phyloP scores from a whole-genome alignment of 257 asterid species.

The Fraxinus americana region DNA sequence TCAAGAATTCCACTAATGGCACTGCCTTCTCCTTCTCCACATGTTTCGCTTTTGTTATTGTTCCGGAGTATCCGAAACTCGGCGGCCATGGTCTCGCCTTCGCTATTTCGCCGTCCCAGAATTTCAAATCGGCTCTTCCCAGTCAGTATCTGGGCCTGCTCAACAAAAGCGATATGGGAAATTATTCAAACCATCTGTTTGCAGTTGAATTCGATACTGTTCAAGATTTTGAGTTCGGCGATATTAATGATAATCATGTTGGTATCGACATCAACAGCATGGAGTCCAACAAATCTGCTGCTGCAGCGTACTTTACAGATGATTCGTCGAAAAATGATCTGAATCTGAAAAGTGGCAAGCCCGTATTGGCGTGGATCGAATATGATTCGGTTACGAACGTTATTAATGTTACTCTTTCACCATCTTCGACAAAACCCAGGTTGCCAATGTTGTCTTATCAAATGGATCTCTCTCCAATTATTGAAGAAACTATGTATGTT shows the following conservation, averaged over 20 bases:
- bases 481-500: constrained; percentile 38
- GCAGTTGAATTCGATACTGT: constrained; percentile 79
- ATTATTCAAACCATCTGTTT: constrained; percentile 56
- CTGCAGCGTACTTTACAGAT: constrained; percentile 25
- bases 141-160: constrained; percentile 65
- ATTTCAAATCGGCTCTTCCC: constrained; percentile 45
- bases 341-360: constrained; percentile 38
- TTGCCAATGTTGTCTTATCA: constrained; percentile 32
- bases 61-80: constrained; percentile 62
- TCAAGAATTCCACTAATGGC: constrained; percentile 50
- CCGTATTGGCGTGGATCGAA: constrained; percentile 43
- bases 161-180: constrained; percentile 42
- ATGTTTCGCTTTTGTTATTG: constrained; percentile 53
- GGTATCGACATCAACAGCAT: constrained; percentile 55
- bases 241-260: constrained; percentile 43
- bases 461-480: constrained; percentile 35
- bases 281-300: constrained; percentile 39
- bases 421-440: constrained; percentile 30
- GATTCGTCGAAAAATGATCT: constrained; percentile 26
- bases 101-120: constrained; percentile 38
- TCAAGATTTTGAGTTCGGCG: constrained; percentile 61
- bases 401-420: constrained; percentile 39
- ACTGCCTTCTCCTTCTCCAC: constrained; percentile 62
- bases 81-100: constrained; percentile 87
- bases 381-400: constrained; percentile 27